Evolutionary conservation across 1,284 basidiomycete species (phyloP), one percentile per base, ranked within the genome.

Genomic region (Malassezia globosa): DNA sequence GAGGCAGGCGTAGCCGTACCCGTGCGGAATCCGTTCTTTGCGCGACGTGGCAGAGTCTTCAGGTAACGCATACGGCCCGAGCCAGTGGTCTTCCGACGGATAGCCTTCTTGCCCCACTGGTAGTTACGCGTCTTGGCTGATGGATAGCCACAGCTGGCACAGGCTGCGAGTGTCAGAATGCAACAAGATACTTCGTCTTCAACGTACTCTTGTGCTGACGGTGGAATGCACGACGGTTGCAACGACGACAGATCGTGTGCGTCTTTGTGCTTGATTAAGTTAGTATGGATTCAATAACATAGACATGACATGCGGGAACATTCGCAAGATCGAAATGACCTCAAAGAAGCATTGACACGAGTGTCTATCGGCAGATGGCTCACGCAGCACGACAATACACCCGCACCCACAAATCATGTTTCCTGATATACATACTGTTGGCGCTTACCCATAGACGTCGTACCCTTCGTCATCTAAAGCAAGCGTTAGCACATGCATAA

Each of bases 51-150:
- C 50, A 71, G 65, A 39, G 55, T 75, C 81, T 90, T 94, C 76
- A 97, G 81, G 81, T 90, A 82, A 62, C 80, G 79, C 89, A 95
- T 94, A 72, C 92, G 82, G 63, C 92, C 92, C 65, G 92, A 90
- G 64, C 92, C 92, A 61, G 90, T 78, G 57, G 89, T 94, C 82
- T 94, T 92, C 82, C 92, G 84, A 77, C 92, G 84, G 82, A 96
- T 95, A 54, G 90, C 92, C 82, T 97, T 97, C 74, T 83, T 80
- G 64, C 88, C 87, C 92, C 92, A 97, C 77, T 96, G 85, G 77
- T 82, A 96, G 68, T 86, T 90, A 72, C 92, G 83, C 70, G 90
- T 78, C 78, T 89, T 96, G 58, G 92, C 90, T 52, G 87, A 77
- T 48, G 92, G 92, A 78, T 89, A 96, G 52, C 92, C 94, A 75